Conservation (phyloP, 371 early-diverging fungal species). For the Coemansia sp. region DNA sequence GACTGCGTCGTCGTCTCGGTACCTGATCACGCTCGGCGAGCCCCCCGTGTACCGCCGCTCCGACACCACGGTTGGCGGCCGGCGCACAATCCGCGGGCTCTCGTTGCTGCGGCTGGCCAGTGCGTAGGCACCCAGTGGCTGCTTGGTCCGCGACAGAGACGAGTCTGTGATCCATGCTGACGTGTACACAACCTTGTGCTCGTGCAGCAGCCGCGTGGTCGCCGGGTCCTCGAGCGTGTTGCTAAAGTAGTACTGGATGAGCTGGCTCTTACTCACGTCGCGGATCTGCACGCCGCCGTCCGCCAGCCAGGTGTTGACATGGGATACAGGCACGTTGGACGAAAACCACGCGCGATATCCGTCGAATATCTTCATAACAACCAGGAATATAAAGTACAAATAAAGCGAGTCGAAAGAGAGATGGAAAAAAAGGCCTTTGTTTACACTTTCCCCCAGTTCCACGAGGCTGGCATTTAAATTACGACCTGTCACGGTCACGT, state of each 20-base stretch:
- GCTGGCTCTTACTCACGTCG: slow-evolving; percentile 9
- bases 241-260: slow-evolving; percentile 43
- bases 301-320: slow-evolving; percentile 35
- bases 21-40: slow-evolving; percentile 24
- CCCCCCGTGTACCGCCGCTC: slow-evolving; percentile 8
- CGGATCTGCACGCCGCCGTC: slow-evolving; percentile 43
- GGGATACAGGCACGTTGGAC: slow-evolving; percentile 34
- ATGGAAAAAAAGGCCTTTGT: no score
- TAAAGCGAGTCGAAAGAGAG: no score
- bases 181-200: slow-evolving; percentile 39
- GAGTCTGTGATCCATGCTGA: slow-evolving; percentile 45
- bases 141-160: slow-evolving; percentile 27
- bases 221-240: slow-evolving; percentile 33
- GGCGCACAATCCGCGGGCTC: slow-evolving; percentile 1
- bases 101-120: background rate
- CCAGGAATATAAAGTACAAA: background rate
- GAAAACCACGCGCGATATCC: slow-evolving; percentile 45
- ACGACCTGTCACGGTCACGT: no score
- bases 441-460: no score
- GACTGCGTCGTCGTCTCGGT: no score
- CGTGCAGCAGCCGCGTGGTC: slow-evolving; percentile 17
- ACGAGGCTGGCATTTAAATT: no score
- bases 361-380: slow-evolving; percentile 39
- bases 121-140: slow-evolving; percentile 39
- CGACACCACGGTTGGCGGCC: slow-evolving; percentile 11